These are phyloP conservation scores for Thymus mandschuricus DNA, from an alignment of 257 asterid species.

Conservation along the genomic window DNA sequence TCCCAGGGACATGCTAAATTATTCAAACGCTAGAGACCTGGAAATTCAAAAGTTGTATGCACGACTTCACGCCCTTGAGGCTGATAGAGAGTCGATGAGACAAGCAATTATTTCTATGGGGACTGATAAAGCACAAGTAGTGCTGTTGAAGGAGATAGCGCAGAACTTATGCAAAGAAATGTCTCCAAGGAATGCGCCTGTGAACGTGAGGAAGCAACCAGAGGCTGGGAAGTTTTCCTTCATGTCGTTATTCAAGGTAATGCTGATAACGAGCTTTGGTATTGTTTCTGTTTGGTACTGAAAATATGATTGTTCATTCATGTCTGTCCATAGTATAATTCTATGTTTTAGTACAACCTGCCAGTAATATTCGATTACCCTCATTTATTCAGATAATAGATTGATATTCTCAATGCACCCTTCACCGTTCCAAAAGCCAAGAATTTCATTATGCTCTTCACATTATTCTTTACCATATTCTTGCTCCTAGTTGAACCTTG, in stretches of 20 bases:
- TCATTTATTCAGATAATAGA: constrained; percentile 3
- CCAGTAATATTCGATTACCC: constrained; percentile 1
- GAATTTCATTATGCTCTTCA: background rate
- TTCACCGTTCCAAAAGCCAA: background rate
- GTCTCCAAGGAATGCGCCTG: constrained; percentile 59
- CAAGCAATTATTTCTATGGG: constrained; percentile 81
- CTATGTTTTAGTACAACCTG: constrained; percentile 6
- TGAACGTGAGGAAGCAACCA: constrained; percentile 57
- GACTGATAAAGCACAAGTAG: constrained; percentile 88
- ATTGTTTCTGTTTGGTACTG: constrained; percentile 23
- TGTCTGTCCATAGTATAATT: constrained; percentile 12
- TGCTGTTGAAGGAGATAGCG: constrained; percentile 91
- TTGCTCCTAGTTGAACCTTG: constrained; percentile 1
- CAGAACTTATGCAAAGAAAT: constrained; percentile 77
- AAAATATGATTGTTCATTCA: constrained; percentile 12
- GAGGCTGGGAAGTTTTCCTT: constrained; percentile 49
- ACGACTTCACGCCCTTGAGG: constrained; percentile 95
- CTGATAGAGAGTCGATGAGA: constrained; percentile 98
- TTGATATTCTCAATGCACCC: background rate
- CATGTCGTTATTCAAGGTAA: constrained; percentile 78
- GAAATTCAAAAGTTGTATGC: constrained; percentile 82
- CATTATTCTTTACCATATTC: background rate
- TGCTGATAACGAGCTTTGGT: constrained; percentile 15
- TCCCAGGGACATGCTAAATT: constrained; percentile 48
- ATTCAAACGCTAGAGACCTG: constrained; percentile 54